Evolutionary conservation across 176 grass and related monocot genomes (phyloP).

Genomic region (Melocanna baccifera): DNA sequence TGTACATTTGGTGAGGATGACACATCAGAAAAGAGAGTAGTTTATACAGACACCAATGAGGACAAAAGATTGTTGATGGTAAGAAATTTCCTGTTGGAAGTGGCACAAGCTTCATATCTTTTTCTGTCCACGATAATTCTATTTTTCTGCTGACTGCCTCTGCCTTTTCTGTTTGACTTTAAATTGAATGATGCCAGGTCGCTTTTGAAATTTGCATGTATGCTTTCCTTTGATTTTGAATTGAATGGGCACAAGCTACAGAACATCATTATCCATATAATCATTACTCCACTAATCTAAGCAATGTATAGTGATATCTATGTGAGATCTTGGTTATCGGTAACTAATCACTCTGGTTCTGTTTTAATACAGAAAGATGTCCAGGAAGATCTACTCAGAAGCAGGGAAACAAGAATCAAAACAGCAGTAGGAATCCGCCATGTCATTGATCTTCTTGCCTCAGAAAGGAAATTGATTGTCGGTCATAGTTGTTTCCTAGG

Average conservation of each 20-base stretch:
- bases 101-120: background rate
- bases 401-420: constrained; percentile 49
- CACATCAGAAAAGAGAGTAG: constrained; percentile 59
- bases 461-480: constrained; percentile 77
- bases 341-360: constrained; percentile 19
- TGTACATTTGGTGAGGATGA: constrained; percentile 51
- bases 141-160: background rate
- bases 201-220: background rate
- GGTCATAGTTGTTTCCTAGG: constrained; percentile 95
- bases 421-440: constrained; percentile 82
- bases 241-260: background rate
- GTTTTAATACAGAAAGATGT: constrained; percentile 63
- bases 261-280: constrained; percentile 3
- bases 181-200: background rate
- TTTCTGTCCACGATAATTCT: background rate
- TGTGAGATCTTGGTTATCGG: constrained; percentile 10
- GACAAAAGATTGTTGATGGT: constrained; percentile 70
- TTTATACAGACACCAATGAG: constrained; percentile 62
- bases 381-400: constrained; percentile 61
- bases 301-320: constrained; percentile 10
- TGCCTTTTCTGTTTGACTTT: constrained; percentile 6
- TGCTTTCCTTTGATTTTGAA: constrained; percentile 11
- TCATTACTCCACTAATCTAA: constrained; percentile 8
- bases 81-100: constrained; percentile 25
- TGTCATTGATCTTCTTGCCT: constrained; percentile 93